Evolutionary conservation across 2,329 filamentous ascomycete genomes (phyloP).

Genomic region (Cryphonectria parasitica): DNA sequence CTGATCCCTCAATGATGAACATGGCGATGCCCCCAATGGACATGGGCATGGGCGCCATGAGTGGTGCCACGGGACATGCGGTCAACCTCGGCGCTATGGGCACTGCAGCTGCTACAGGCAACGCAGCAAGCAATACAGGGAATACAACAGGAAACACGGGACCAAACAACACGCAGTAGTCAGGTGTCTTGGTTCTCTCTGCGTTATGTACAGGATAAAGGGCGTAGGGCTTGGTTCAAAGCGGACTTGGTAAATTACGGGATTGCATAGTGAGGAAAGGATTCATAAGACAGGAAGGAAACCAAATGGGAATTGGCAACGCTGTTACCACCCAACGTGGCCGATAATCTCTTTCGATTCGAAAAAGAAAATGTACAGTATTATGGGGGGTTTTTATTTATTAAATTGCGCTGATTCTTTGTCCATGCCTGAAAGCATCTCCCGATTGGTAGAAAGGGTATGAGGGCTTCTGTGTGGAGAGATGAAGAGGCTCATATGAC

Average conservation of each 20-base stretch:
- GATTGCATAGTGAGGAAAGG: neutral
- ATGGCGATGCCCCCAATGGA: slow-evolving; percentile 28
- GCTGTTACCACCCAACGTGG: neutral
- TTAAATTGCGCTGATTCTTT: neutral
- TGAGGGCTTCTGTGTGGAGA: neutral
- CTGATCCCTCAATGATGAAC: slow-evolving; percentile 27
- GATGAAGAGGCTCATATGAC: neutral
- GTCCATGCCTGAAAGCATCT: slow-evolving; percentile 10
- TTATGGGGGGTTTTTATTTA: neutral
- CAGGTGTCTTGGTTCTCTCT: neutral
- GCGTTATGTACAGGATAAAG: neutral
- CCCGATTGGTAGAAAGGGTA: neutral
- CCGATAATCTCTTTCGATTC: neutral
- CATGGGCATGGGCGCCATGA: slow-evolving; percentile 19
- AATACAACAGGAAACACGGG: slow-evolving; percentile 9
- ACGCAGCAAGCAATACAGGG: slow-evolving; percentile 9
- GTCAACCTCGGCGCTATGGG: slow-evolving; percentile 9
- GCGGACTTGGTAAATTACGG: neutral
- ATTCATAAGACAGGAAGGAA: neutral
- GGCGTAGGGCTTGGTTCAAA: neutral
- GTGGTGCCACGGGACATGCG: slow-evolving; percentile 13
- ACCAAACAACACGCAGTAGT: neutral
- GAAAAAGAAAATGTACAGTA: slow-evolving; percentile 23
- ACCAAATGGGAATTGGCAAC: neutral
- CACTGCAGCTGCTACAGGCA: slow-evolving; percentile 4